Percentiles rank a stretch among this genome's conserved stretches.
phyloP scores from a whole-genome alignment of 176 grass and related monocot genomes.

The Oryza meyeriana region DNA sequence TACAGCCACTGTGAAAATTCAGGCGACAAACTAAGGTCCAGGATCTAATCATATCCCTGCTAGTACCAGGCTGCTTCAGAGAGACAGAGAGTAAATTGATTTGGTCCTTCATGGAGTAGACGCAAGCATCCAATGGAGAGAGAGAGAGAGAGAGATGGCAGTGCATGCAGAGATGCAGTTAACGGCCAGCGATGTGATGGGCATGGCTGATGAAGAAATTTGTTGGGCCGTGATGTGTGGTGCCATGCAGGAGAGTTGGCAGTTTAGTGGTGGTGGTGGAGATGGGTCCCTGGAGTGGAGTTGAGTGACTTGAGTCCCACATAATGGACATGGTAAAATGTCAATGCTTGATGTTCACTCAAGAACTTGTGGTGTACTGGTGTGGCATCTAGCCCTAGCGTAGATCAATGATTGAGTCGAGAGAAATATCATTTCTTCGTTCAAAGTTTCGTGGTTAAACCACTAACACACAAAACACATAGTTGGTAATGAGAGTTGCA shows the following conservation, averaged over 20 bases:
- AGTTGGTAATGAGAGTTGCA: background rate
- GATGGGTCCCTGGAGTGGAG: slow-evolving; percentile 7
- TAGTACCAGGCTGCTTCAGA: background rate
- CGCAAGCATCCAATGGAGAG: background rate
- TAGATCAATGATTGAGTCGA: background rate
- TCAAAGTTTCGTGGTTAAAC: background rate
- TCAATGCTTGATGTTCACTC: slow-evolving; percentile 26
- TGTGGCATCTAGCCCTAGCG: background rate
- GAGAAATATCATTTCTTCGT: background rate
- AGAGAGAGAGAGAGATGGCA: slow-evolving; percentile 1
- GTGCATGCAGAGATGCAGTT: background rate
- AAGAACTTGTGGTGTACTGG: background rate
- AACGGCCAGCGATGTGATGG: slow-evolving; percentile 39
- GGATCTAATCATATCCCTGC: background rate
- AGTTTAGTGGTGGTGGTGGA: background rate
- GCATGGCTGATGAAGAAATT: background rate
- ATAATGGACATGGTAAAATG: background rate
- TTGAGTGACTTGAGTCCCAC: background rate
- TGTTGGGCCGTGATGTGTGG: background rate
- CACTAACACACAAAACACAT: background rate
- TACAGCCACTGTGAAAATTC: background rate
- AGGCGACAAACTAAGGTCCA: slow-evolving; percentile 4
- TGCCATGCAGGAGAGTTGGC: background rate
- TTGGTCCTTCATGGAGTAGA: background rate
- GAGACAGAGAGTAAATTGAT: background rate